phyloP scores from a whole-genome alignment of 495 filamentous ascomycete species.

The Podospora australis region DNA sequence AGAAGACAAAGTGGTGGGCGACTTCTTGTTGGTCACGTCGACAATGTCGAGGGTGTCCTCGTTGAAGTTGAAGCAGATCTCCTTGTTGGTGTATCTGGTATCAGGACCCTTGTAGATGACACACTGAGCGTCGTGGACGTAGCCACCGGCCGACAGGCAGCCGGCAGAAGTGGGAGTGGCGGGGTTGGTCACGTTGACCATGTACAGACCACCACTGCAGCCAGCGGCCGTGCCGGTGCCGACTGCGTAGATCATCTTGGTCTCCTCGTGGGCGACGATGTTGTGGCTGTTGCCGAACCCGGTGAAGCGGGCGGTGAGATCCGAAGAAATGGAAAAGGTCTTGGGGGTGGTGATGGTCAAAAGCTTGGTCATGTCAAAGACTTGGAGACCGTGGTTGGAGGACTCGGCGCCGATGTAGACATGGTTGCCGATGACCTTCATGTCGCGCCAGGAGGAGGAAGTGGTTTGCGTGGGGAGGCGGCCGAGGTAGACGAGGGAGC shows the following conservation, averaged over 20 bases:
- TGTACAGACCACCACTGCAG: conserved; percentile 47
- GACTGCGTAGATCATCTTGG: conserved; percentile 38
- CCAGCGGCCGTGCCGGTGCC: conserved; percentile 37
- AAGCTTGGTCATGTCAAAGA: conserved; percentile 43
- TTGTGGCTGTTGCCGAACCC: conserved; percentile 21
- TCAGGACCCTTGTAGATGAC: conserved; percentile 54
- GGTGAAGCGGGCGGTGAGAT: conserved; percentile 18
- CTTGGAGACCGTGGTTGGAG: conserved; percentile 36
- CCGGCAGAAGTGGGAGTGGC: conserved; percentile 45
- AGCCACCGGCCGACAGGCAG: conserved; percentile 49
- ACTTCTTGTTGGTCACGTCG: conserved; percentile 51
- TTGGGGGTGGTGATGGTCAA: conserved; percentile 15
- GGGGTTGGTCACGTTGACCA: conserved; percentile 47
- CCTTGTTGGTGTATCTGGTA: conserved; percentile 41
- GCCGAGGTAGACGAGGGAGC: conserved; percentile 41
- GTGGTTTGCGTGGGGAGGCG: conserved; percentile 32
- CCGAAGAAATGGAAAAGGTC: conserved; percentile 10
- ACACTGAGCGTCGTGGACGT: conserved; percentile 57
- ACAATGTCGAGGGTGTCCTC: conserved; percentile 39
- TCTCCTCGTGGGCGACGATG: conserved; percentile 46
- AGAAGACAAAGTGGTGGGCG: conserved; percentile 45
- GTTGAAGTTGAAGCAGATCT: conserved; percentile 58
- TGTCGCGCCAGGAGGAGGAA: conserved; percentile 40
- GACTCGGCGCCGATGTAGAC: conserved; percentile 42
- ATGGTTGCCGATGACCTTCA: conserved; percentile 36